Base-by-base conservation (phyloP, 192 early-diverging fungal species). In the Gryganskiella cystojenkinii region DNA sequence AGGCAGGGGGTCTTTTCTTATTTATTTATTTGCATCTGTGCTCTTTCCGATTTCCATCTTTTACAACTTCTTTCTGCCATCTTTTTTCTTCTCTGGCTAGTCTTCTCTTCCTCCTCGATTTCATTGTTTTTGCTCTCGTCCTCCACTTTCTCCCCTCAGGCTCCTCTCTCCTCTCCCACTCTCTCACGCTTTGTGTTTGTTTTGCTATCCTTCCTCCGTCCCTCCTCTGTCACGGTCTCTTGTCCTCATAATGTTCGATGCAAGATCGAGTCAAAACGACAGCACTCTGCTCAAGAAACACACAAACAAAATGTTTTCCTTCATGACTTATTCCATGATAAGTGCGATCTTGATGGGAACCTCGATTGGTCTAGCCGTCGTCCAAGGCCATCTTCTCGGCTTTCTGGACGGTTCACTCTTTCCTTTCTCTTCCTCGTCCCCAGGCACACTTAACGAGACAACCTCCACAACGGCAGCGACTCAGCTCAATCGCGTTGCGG, bases 291-390 rank as follows among this genome's bases (percentile, higher is more conserved):
- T n/a, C n/a, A n/a, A n/a, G n/a, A n/a, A n/a, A n/a, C n/a, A n/a
- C 37, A 13, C 37, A 40, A 40, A 5, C 37, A 40, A 42, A 28
- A 47, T 37, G 11, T 64, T 72, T 22, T 43, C 28, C 46, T 51
- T 64, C 17, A 52, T 56, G 11, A 54, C 62, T 5, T 72, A 72
- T 20, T 64, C 55, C 4, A 30, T 64, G 40, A 42, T 35, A 8
- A 44, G 55, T 7, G 62, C 70, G 2, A 56, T 61, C 7, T 33
- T 72, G 24, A 72, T 72, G 70, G 70, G 70, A 33, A 57, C 70
- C 8, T 72, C 70, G 0, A 46, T 72, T 27, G 62, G 70, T 15
- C 37, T 72, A 11, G 70, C 63, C 2, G 47, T 59, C 37, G 44
- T 30, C 28, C 70, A 72, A 28, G 50, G 35, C 19, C 70, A 45